phyloP scores from a whole-genome alignment of 257 asterid species.

The Capsicum pubescens region DNA sequence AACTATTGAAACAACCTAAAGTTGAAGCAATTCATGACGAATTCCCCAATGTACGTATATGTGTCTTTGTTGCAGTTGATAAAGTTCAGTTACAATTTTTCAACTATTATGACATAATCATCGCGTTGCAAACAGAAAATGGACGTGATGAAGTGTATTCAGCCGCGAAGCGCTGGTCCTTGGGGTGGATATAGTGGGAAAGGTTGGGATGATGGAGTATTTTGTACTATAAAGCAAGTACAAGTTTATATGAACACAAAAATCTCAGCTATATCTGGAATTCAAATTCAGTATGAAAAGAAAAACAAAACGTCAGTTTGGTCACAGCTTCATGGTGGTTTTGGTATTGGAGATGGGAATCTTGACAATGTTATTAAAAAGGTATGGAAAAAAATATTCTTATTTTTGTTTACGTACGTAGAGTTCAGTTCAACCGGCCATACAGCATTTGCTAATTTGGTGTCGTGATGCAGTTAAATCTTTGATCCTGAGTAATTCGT shows the following conservation, averaged over 20 bases:
- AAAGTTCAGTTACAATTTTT: neutral
- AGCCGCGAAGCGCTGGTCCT: slow-evolving; percentile 33
- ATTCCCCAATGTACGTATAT: neutral
- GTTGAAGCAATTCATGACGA: neutral
- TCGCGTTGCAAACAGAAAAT: neutral
- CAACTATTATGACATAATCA: neutral
- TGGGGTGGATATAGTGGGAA: slow-evolving; percentile 30
- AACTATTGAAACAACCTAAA: neutral
- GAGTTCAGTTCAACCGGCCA: too few relatives aligned
- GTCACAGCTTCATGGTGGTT: slow-evolving; percentile 30
- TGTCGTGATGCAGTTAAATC: neutral
- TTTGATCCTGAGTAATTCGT: neutral
- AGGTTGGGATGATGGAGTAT: slow-evolving; percentile 40
- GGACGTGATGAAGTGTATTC: neutral
- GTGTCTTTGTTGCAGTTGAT: neutral
- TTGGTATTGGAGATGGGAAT: neutral
- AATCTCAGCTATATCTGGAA: neutral
- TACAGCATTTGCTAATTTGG: too few relatives aligned
- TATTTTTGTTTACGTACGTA: too few relatives aligned
- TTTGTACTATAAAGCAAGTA: slow-evolving; percentile 21
- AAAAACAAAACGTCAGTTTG: neutral
- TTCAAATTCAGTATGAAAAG: slow-evolving; percentile 27
- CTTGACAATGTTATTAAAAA: neutral
- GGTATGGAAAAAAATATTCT: neutral
- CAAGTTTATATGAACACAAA: neutral